Evolutionary conservation across 371 early-diverging fungal species (phyloP), one percentile per base, ranked within the genome.

Genomic region (Syncephalis fuscata): DNA sequence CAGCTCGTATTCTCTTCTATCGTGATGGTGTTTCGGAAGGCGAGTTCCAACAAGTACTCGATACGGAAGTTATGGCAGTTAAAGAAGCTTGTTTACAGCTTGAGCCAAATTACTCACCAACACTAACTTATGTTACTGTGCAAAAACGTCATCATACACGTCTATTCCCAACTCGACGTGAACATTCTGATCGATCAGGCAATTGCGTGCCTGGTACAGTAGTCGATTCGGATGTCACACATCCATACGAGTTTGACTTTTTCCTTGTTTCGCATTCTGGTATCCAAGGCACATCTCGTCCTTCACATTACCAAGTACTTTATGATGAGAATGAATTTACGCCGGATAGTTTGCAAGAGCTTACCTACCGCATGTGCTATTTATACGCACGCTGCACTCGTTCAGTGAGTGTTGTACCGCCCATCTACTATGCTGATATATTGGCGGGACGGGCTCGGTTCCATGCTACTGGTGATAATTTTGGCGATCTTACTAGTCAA

Each of bases 91-190:
- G 87, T 58, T 49, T 53, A 3, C 54, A 57, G 0, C 45, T 96
- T 2, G 82, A 84, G 8, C 54, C 60, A 19, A 53, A 53, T 14
- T 93, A 95, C 63, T 61, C 62, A 2, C 96, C 96, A 1, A 69
- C 76, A 22, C 63, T 99, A 45, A 95, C 92, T 1, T 97, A 85
- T 57, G 68, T 97, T 23, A 76, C 90, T 0, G 93, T 90, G 4
- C 92, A 96, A 58, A 97, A 99, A 64, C 78, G 97, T 22, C 99
- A 99, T 60, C 90, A 92, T 55, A 81, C 90, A 19, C 68, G 92
- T 11, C 94, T 98, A 68, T 87, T 90, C 74, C 83, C 88, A 0
- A 71, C 78, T 17, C 66, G 73, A 10, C 63, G 61, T 27, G 67
- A 73, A 36, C 74, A 80, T 37, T 62, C 66, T 21, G 75, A 74